Base-by-base conservation (phyloP, 148 eudicot genomes). In the Nyssa sinensis region DNA sequence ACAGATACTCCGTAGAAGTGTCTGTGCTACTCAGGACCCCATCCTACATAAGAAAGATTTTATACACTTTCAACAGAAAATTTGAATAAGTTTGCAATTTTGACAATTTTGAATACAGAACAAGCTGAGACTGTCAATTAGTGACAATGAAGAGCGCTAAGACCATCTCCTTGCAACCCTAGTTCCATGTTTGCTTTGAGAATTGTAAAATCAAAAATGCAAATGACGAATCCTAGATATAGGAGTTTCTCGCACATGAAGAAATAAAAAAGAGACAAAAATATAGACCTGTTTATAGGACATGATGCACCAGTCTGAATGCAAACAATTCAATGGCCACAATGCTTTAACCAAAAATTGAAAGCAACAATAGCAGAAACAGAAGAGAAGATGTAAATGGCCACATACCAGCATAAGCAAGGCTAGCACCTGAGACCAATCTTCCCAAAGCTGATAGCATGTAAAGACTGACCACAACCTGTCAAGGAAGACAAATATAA, bases 391-490 rank as follows among this genome's bases (percentile, higher is more conserved):
- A n/a, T 23, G 10, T 8, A 41, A 24, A 62, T n/a, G 60, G 30
- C 24, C 41, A 66, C 74, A 47, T 83, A 94, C 98, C 99, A 61
- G 87, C 86, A 84, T 92, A 95, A 65, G 97, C 97, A 75, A 95
- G 85, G 12, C 96, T 90, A 64, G 88, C 88, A 71, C 96, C 97
- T 27, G 99, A 85, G 75, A 93, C 83, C 77, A 83, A 66, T 77
- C 97, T 95, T 74, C 99, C 99, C 64, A 95, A 66, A 55, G 81
- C 90, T 14, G 99, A 95, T 64, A 95, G 91, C 76, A 86, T 14
- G 70, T 93, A 95, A 12, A 95, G 87, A 74, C 85, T 77, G 59
- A 79, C 41, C 58, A 93, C 94, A 69, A 92, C 98, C 98, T 94
- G 87, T 21, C 27, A 61, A 71, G 32, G n/a, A 27, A 55, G 25